These are phyloP conservation scores for Euphorbia lathyris DNA, from an alignment of 345 rosid species.

Conservation along the genomic window DNA sequence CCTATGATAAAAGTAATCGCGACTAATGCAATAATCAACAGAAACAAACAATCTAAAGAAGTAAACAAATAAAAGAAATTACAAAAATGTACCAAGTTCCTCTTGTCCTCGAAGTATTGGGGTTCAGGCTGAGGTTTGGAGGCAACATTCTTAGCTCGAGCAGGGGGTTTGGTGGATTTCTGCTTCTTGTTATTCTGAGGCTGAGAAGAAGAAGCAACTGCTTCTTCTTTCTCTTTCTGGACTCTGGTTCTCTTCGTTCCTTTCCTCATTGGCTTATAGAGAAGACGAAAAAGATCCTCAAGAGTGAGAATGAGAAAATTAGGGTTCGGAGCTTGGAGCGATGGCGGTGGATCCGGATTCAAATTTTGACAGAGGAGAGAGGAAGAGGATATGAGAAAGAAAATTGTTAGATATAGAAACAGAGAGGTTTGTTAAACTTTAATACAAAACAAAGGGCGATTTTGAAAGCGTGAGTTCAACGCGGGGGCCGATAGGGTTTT, in stretches of 20 bases:
- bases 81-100: slow-evolving; percentile 58
- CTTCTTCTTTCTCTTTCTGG: slow-evolving; percentile 15
- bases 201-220: slow-evolving; percentile 7
- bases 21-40: background rate
- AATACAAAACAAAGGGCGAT: background rate
- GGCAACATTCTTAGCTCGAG: slow-evolving; percentile 49
- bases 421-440: too few species aligned
- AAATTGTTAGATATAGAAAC: too few species aligned
- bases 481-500: too few species aligned
- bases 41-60: background rate
- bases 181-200: background rate
- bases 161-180: slow-evolving; percentile 16
- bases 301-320: background rate
- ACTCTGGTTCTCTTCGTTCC: slow-evolving; percentile 25
- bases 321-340: background rate
- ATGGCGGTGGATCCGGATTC: slow-evolving; percentile 19
- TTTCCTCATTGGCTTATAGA: slow-evolving; percentile 16
- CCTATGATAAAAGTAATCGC: background rate
- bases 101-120: slow-evolving; percentile 78
- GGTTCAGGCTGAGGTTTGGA: slow-evolving; percentile 57
- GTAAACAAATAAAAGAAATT: background rate
- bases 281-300: background rate
- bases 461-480: slow-evolving; percentile 3
- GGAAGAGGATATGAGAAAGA: background rate
- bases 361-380: background rate